These are phyloP conservation scores for Bolboschoenoplectus hybrid DNA, from an alignment of 202 grass and related monocot species.

Conservation along the genomic window DNA sequence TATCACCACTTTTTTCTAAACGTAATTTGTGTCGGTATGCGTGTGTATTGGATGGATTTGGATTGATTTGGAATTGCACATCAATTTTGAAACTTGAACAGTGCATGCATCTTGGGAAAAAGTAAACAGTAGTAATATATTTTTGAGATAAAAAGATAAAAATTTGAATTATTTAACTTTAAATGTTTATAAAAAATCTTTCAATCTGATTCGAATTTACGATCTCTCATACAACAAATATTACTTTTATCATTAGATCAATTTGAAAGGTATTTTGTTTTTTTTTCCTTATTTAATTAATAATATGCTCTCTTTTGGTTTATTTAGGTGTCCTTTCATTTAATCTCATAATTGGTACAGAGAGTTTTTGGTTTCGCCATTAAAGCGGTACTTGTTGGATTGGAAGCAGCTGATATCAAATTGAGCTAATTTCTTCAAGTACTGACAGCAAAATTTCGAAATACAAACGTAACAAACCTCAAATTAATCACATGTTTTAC, in stretches of 20 bases:
- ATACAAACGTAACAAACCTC: background rate
- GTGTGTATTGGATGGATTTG: background rate
- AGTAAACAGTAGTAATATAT: background rate
- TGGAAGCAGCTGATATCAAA: constrained; percentile 16
- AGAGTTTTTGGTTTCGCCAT: background rate
- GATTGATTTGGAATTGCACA: background rate
- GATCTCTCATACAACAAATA: no score
- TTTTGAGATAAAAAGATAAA: no score
- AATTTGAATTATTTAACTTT: no score
- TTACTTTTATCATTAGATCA: no score
- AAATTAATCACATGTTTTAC: background rate
- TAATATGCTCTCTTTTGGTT: background rate
- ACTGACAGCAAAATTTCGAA: background rate
- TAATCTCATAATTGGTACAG: constrained; percentile 10
- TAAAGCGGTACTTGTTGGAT: constrained; percentile 28
- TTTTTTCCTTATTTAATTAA: background rate
- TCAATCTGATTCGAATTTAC: no score
- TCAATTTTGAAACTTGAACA: background rate
- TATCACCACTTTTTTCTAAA: constrained; percentile 18
- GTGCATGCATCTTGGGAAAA: background rate
- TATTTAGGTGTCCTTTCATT: background rate
- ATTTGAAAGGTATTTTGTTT: background rate
- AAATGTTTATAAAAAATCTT: no score
- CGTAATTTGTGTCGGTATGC: constrained; percentile 17
- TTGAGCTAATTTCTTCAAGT: background rate